Conservation (phyloP, 1,284 basidiomycete genomes). For the Tilletiopsis washingtonensis region DNA sequence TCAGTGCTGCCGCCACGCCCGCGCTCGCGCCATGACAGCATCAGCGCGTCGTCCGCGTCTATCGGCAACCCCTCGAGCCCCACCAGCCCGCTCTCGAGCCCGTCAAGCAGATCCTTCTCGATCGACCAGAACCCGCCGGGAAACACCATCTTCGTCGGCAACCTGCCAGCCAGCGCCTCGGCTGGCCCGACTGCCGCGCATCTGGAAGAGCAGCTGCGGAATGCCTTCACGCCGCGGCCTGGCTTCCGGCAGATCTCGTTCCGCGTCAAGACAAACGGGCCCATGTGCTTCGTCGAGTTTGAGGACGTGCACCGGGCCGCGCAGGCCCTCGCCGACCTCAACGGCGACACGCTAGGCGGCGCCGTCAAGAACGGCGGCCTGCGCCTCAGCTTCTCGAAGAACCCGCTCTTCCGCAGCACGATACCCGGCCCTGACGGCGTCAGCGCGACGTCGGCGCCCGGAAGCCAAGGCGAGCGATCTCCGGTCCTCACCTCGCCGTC, state of each 20-base stretch:
- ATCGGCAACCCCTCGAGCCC: constrained; percentile 11
- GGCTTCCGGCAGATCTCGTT: constrained; percentile 89
- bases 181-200: constrained; percentile 53
- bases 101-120: constrained; percentile 23
- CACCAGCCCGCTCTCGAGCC: constrained; percentile 5
- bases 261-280: constrained; percentile 87
- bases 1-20: too few species aligned
- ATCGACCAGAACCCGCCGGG: constrained; percentile 35
- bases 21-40: not conserved
- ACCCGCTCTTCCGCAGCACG: constrained; percentile 28
- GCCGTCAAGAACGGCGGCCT: constrained; percentile 83
- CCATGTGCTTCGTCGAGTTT: constrained; percentile 90
- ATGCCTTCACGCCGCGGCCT: constrained; percentile 66
- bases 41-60: not conserved
- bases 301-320: constrained; percentile 79
- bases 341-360: constrained; percentile 81
- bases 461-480: not conserved
- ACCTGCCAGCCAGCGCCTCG: constrained; percentile 27
- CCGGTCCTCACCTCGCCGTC: not conserved
- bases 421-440: not conserved
- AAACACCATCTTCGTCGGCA: constrained; percentile 39
- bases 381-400: constrained; percentile 67
- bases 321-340: constrained; percentile 75
- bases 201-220: constrained; percentile 74
- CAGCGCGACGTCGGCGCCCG: not conserved